phyloP scores from a whole-genome alignment of 441 rosid species.

The Erysimum cheiri region DNA sequence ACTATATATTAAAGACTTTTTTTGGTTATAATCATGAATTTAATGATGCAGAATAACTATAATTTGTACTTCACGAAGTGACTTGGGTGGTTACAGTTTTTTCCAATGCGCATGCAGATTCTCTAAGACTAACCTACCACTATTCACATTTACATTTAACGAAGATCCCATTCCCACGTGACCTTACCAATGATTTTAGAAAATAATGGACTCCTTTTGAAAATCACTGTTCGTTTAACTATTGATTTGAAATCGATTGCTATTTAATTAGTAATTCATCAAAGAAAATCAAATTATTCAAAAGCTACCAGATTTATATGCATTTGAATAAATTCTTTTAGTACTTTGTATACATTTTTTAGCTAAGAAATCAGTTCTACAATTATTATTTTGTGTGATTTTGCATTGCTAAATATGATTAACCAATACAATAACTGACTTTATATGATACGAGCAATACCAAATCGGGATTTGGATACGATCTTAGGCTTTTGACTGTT shows the following conservation, averaged over 20 bases:
- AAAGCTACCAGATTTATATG: too few relatives aligned
- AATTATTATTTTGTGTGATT: not conserved
- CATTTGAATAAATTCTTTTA: too few relatives aligned
- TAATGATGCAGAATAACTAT: conserved; percentile 34
- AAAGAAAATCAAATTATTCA: not conserved
- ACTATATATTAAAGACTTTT: not conserved
- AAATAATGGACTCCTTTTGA: not conserved
- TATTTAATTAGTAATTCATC: not conserved
- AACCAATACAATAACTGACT: not conserved
- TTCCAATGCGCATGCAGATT: conserved; percentile 43
- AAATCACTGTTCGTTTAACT: not conserved
- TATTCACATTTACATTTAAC: conserved; percentile 40
- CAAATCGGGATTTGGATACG: conserved; percentile 30
- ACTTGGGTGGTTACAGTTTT: conserved; percentile 10
- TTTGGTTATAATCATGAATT: conserved; percentile 14
- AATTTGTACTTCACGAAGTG: conserved; percentile 39
- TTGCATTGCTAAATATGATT: conserved; percentile 17
- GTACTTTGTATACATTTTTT: too few relatives aligned
- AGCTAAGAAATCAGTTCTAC: too few relatives aligned
- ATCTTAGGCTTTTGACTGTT: conserved; percentile 35
- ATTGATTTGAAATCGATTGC: not conserved
- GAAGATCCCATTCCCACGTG: conserved; percentile 42
- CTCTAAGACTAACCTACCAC: conserved; percentile 42
- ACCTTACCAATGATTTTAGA: conserved; percentile 16
- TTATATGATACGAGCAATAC: conserved; percentile 15